phyloP scores from a whole-genome alignment of 345 rosid genomes.

The Gossypium stocksii region DNA sequence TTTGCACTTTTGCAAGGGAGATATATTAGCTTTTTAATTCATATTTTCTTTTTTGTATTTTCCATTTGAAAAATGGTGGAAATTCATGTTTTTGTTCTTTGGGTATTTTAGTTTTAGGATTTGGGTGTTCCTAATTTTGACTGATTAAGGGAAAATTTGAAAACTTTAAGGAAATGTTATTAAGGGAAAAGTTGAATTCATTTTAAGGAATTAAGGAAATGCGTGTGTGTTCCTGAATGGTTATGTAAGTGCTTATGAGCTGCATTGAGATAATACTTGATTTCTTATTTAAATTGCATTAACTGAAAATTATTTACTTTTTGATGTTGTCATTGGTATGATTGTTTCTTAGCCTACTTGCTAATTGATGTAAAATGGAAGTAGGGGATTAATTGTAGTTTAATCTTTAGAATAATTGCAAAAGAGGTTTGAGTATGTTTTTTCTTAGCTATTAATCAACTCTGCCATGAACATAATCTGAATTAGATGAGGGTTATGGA shows the following conservation, averaged over 20 bases:
- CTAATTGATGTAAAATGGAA: background rate
- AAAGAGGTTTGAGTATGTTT: background rate
- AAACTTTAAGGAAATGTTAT: background rate
- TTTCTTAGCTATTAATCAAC: background rate
- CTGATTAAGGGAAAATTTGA: background rate
- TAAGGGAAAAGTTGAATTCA: background rate
- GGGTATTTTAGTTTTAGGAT: background rate
- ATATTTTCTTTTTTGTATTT: background rate
- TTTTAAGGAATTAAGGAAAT: background rate
- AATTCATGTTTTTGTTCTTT: background rate
- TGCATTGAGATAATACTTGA: background rate
- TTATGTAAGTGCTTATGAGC: background rate
- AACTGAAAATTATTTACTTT: background rate
- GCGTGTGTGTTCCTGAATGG: background rate
- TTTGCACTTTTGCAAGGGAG: conserved; percentile 54
- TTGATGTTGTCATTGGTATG: background rate
- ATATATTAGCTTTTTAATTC: conserved; percentile 26
- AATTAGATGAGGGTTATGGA: background rate
- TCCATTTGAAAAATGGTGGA: background rate
- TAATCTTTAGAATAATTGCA: background rate
- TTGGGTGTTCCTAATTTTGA: background rate
- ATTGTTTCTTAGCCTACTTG: background rate
- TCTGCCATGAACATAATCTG: background rate
- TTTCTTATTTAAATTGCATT: background rate
- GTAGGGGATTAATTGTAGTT: background rate